Conservation (phyloP, 2,329 filamentous ascomycete species). For the Rutstroemia sp. region DNA sequence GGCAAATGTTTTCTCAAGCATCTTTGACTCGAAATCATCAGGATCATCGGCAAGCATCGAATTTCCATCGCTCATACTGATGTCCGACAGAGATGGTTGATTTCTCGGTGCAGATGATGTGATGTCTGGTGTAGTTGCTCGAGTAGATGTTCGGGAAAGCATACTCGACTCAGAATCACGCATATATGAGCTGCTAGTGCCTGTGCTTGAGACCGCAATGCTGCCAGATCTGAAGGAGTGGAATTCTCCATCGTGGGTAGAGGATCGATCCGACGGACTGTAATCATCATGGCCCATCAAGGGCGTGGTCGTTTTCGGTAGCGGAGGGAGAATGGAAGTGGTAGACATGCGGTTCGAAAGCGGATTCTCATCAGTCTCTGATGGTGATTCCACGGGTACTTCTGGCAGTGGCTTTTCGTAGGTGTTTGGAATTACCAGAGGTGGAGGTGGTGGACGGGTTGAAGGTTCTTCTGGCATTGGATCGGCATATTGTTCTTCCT, state of each 20-base stretch:
- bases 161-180: constrained; percentile 76
- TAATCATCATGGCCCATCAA: constrained; percentile 42
- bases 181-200: constrained; percentile 70
- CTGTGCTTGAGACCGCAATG: constrained; percentile 67
- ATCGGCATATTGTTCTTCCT: constrained; percentile 21
- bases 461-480: constrained; percentile 18
- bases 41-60: constrained; percentile 64
- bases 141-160: constrained; percentile 74
- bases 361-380: constrained; percentile 10
- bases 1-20: constrained; percentile 87
- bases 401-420: constrained; percentile 63
- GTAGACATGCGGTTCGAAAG: constrained; percentile 33
- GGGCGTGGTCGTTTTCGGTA: constrained; percentile 50
- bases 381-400: constrained; percentile 43
- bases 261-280: constrained; percentile 38
- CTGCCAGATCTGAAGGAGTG: constrained; percentile 57
- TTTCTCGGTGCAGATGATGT: constrained; percentile 27
- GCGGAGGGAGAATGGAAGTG: constrained; percentile 45
- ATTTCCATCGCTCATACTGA: constrained; percentile 57
- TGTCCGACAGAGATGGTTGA: constrained; percentile 59
- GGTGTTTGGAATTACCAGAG: constrained; percentile 35
- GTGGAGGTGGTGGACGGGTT: constrained; percentile 37
- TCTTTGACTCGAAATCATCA: constrained; percentile 70
- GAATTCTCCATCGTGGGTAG: constrained; percentile 42
- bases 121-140: constrained; percentile 78